Evolutionary conservation across 2,329 filamentous ascomycete species (phyloP).

Genomic region (Penicillium capsulatum): DNA sequence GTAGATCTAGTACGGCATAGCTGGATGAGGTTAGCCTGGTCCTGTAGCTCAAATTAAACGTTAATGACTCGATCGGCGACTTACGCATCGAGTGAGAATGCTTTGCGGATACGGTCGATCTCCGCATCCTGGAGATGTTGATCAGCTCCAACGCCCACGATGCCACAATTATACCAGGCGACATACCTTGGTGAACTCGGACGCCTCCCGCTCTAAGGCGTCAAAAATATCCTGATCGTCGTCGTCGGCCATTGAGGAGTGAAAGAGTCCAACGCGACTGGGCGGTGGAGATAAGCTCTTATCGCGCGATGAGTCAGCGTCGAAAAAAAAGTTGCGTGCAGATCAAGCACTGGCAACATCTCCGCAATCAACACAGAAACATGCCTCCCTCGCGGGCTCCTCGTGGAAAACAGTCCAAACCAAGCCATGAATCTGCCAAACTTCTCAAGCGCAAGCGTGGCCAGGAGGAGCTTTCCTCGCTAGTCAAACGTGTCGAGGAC

Average conservation of each 20-base stretch:
- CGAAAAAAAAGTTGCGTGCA: conserved; percentile 29
- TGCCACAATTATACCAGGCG: not conserved
- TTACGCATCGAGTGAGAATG: conserved; percentile 74
- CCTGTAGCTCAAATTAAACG: not conserved
- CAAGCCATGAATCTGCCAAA: conserved; percentile 25
- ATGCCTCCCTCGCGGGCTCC: conserved; percentile 33
- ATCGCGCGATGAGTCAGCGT: conserved; percentile 38
- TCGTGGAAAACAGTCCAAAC: conserved; percentile 29
- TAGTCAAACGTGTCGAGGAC: conserved; percentile 43
- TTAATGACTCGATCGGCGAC: conserved; percentile 20
- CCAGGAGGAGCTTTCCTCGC: conserved; percentile 41
- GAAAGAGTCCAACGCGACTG: conserved; percentile 7
- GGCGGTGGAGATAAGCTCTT: conserved; percentile 17
- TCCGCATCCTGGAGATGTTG: conserved; percentile 68
- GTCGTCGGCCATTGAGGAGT: conserved; percentile 51
- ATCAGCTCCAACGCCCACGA: conserved; percentile 12
- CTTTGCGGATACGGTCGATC: conserved; percentile 88
- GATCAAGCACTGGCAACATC: not conserved
- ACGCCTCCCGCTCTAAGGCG: conserved; percentile 75
- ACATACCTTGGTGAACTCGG: conserved; percentile 81
- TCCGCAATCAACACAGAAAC: conserved; percentile 12
- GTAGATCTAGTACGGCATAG: conserved; percentile 91
- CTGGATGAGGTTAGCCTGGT: conserved; percentile 41
- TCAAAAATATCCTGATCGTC: conserved; percentile 73
- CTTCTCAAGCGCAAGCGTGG: conserved; percentile 46